Evolutionary conservation across 2,329 filamentous ascomycete genomes (phyloP).

Genomic region (Ceratocystis cubensis): DNA sequence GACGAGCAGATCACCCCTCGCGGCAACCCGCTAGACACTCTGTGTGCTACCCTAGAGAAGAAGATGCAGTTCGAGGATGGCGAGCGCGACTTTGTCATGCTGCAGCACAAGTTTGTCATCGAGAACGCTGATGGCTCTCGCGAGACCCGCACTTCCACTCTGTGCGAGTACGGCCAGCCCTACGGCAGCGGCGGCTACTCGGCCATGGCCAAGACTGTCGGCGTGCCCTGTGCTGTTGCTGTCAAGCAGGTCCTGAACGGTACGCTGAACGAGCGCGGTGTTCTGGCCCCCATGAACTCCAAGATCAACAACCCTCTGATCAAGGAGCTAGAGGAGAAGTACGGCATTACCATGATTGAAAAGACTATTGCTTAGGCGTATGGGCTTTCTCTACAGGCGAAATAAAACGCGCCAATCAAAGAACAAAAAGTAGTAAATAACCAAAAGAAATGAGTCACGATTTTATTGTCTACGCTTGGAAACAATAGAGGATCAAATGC

Average conservation of each 20-base stretch:
- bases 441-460: constrained; percentile 8
- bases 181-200: constrained; percentile 64
- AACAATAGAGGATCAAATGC: background rate
- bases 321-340: constrained; percentile 65
- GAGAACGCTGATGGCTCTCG: constrained; percentile 66
- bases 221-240: constrained; percentile 51
- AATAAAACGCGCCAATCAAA: background rate
- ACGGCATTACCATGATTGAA: constrained; percentile 60
- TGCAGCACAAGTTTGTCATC: constrained; percentile 74
- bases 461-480: background rate
- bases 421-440: constrained; percentile 3
- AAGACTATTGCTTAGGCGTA: constrained; percentile 40
- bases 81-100: constrained; percentile 72
- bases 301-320: constrained; percentile 62
- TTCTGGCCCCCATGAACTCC: constrained; percentile 63
- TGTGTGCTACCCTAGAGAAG: constrained; percentile 76
- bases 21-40: constrained; percentile 76
- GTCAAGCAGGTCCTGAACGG: constrained; percentile 68
- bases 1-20: constrained; percentile 55
- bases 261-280: constrained; percentile 57
- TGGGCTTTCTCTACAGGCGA: background rate
- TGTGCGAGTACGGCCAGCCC: constrained; percentile 70
- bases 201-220: constrained; percentile 73
- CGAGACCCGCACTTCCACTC: constrained; percentile 68
- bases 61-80: constrained; percentile 80